phyloP scores from a whole-genome alignment of 345 rosid species.

The Eucalyptus marginata region DNA sequence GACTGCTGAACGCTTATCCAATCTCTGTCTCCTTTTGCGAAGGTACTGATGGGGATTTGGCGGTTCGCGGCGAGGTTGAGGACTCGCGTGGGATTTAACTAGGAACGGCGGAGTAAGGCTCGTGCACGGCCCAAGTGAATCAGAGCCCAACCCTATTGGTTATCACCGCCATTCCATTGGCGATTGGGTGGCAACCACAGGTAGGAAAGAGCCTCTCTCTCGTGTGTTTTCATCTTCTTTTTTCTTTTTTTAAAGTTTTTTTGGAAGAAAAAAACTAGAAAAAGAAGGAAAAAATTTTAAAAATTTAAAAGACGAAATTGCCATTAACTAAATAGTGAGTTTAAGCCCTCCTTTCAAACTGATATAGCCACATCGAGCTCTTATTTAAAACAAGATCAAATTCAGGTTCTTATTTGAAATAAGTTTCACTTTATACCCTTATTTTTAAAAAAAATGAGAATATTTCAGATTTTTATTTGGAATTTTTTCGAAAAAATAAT shows the following conservation, averaged over 20 bases:
- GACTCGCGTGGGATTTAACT: neutral
- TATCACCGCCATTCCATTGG: fast-evolving
- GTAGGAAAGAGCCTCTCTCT: fast-evolving
- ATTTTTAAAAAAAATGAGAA: no score
- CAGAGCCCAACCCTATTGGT: fast-evolving
- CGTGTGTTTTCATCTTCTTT: no score
- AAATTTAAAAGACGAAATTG: no score
- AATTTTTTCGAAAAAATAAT: no score
- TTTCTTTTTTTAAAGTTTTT: no score
- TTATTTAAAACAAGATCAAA: no score
- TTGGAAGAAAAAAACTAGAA: no score
- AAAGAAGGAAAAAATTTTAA: no score
- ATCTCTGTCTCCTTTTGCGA: neutral
- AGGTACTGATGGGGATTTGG: neutral
- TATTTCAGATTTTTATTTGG: no score
- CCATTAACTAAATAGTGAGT: no score
- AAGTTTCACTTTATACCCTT: fast-evolving
- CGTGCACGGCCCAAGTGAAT: neutral
- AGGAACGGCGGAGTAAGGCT: neutral
- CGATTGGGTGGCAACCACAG: fast-evolving
- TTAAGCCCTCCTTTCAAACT: no score
- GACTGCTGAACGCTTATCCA: neutral
- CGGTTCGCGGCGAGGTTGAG: neutral
- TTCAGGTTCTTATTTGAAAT: fast-evolving
- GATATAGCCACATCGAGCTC: fast-evolving